These are phyloP conservation scores for Acanthochlamys bracteata DNA, from an alignment of 106 monocot genomes.

Conservation along the genomic window DNA sequence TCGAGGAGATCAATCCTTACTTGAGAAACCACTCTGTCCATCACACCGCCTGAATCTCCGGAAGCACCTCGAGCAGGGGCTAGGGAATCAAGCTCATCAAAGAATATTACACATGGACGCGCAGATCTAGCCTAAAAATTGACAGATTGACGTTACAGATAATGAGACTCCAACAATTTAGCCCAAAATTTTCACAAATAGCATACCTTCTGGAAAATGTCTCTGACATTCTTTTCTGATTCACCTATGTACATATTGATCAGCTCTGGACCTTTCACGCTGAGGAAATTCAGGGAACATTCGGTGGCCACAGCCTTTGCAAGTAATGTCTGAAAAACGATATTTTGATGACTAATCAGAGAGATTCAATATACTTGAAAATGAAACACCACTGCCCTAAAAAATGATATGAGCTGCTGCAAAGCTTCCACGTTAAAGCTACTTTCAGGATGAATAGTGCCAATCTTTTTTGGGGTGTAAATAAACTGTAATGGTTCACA, in stretches of 20 bases:
- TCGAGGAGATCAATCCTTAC: slow-evolving; percentile 15
- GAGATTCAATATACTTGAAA: too few species aligned
- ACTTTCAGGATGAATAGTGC: too few species aligned
- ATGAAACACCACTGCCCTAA: too few species aligned
- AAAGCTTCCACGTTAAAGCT: too few species aligned
- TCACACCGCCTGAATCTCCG: slow-evolving; percentile 98
- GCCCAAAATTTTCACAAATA: too few species aligned
- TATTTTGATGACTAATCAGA: too few species aligned
- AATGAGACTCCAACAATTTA: too few species aligned
- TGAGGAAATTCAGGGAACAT: slow-evolving; percentile 90
- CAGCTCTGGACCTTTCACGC: slow-evolving; percentile 94
- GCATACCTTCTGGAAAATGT: slow-evolving; percentile 94
- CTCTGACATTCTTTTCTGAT: slow-evolving; percentile 98
- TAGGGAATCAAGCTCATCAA: slow-evolving; percentile 98
- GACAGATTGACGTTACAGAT: too few species aligned
- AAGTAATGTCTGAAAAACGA: slow-evolving; percentile 70
- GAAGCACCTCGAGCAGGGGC: slow-evolving; percentile 98
- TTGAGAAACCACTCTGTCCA: slow-evolving; percentile 99
- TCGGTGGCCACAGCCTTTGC: slow-evolving; percentile 99
- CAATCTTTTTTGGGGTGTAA: too few species aligned
- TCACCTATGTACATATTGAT: slow-evolving; percentile 99
- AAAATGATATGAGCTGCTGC: too few species aligned
- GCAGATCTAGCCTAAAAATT: slow-evolving; percentile 78
- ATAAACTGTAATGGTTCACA: too few species aligned
- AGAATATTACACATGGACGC: slow-evolving; percentile 98